phyloP scores from a whole-genome alignment of 495 filamentous ascomycete species.

The Haplographium delicatum region DNA sequence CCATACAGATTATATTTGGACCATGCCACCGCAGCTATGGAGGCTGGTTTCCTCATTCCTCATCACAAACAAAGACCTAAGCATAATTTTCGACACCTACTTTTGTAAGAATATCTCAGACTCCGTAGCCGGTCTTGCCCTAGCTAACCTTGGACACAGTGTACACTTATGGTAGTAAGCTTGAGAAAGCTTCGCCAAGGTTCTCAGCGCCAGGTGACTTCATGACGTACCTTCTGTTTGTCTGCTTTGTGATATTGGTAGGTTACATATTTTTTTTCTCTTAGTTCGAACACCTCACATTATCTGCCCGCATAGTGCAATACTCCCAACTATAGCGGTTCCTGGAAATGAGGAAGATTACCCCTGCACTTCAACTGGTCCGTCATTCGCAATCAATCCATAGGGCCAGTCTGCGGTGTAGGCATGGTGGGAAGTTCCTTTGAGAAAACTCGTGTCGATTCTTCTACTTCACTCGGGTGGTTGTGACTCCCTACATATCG shows the following conservation, averaged over 20 bases:
- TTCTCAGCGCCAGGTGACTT: constrained; percentile 64
- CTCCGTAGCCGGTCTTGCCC: background rate
- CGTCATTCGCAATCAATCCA: constrained; percentile 75
- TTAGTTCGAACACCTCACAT: constrained; percentile 59
- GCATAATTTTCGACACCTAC: constrained; percentile 77
- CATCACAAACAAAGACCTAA: constrained; percentile 56
- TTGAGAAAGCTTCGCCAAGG: constrained; percentile 55
- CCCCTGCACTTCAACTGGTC: constrained; percentile 69
- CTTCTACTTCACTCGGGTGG: constrained; percentile 60
- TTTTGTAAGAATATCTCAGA: constrained; percentile 49
- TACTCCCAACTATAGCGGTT: constrained; percentile 80
- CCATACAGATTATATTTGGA: constrained; percentile 48
- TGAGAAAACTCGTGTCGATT: constrained; percentile 73
- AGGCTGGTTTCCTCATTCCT: constrained; percentile 66
- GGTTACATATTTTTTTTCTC: constrained; percentile 29
- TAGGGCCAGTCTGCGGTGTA: constrained; percentile 66
- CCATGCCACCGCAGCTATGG: constrained; percentile 64
- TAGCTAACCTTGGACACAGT: constrained; percentile 35
- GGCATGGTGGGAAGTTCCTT: constrained; percentile 83
- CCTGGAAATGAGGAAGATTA: constrained; percentile 97
- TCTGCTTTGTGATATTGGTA: constrained; percentile 56
- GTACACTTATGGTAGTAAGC: constrained; percentile 57
- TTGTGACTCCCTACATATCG: constrained; percentile 86
- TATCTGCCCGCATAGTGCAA: constrained; percentile 92
- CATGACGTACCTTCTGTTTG: constrained; percentile 60